A percentile compares a stretch with the other conserved stretches of the same genome.
Evolutionary conservation across 306 rosid species (phyloP).

Genomic region (Boehmeria nivea): DNA sequence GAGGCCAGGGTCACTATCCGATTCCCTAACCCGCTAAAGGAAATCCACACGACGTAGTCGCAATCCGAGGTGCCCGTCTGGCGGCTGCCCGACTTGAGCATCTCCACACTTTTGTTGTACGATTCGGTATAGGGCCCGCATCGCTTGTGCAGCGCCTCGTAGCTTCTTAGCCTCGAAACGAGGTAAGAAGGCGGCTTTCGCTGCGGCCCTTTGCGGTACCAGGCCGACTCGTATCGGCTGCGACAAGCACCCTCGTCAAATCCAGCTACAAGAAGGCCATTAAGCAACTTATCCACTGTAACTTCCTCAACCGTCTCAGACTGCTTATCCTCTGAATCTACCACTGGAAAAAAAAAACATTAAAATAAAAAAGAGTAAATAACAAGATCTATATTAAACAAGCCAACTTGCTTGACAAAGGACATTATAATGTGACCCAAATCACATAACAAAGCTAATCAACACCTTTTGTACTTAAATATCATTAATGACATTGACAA

Average conservation of each 20-base stretch:
- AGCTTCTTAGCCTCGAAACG: conserved; percentile 47
- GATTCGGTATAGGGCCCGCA: conserved; percentile 63
- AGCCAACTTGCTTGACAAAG: too few relatives aligned
- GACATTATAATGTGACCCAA: too few relatives aligned
- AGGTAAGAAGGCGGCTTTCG: conserved; percentile 54
- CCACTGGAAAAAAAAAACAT: conserved; percentile 14
- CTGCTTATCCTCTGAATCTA: conserved; percentile 28
- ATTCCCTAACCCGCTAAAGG: conserved; percentile 72
- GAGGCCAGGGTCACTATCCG: conserved; percentile 61
- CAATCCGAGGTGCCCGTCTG: conserved; percentile 34
- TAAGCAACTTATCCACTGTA: conserved; percentile 39
- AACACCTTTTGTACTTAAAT: too few relatives aligned
- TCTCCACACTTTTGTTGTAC: conserved; percentile 48
- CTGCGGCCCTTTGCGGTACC: conserved; percentile 33
- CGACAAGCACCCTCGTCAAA: conserved; percentile 56
- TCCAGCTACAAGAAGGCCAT: conserved; percentile 50
- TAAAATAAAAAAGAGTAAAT: neutral
- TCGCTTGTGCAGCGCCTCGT: conserved; percentile 53
- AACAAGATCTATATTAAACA: neutral
- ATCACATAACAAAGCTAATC: too few relatives aligned
- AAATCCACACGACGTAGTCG: conserved; percentile 62
- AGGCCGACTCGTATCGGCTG: conserved; percentile 52
- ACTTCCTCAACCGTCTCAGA: conserved; percentile 20
- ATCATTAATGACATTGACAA: too few relatives aligned
- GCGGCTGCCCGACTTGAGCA: conserved; percentile 42